Percentiles rank a stretch among this genome's conserved stretches.
These are phyloP conservation scores for Parietaria judaica DNA, from an alignment of 306 rosid genomes.

Conservation along the genomic window DNA sequence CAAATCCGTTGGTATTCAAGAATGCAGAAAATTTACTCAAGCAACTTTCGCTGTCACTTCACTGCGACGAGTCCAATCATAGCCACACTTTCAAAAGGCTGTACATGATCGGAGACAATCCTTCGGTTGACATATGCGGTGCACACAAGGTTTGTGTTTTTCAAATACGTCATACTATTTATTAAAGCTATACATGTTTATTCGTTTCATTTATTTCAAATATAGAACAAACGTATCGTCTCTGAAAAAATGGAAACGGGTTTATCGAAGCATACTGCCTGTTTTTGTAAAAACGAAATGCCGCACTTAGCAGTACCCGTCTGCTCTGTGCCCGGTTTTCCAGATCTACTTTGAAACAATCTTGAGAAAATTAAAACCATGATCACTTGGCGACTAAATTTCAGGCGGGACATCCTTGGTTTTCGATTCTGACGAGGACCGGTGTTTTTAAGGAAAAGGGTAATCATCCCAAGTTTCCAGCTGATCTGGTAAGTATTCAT, in stretches of 20 bases:
- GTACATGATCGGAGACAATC: conserved; percentile 95
- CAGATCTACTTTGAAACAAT: too few species aligned
- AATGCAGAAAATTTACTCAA: conserved; percentile 65
- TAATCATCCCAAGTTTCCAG: conserved; percentile 39
- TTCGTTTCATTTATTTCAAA: too few species aligned
- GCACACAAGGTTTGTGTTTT: conserved; percentile 51
- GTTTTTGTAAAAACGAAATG: too few species aligned
- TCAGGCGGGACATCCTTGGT: conserved; percentile 94
- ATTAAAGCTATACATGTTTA: too few species aligned
- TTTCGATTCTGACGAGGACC: conserved; percentile 85
- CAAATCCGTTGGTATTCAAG: conserved; percentile 70
- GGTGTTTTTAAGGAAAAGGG: conserved; percentile 87
- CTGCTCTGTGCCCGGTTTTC: too few species aligned
- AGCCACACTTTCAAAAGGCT: conserved; percentile 42
- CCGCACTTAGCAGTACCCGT: too few species aligned
- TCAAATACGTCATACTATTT: too few species aligned
- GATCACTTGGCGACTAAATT: conserved; percentile 19
- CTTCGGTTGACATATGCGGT: conserved; percentile 77
- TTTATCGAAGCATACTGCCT: too few species aligned
- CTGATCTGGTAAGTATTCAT: conserved; percentile 17
- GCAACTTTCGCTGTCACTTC: conserved; percentile 29
- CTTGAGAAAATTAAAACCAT: conserved; percentile 7
- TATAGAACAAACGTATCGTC: too few species aligned
- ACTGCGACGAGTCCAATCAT: conserved; percentile 18
- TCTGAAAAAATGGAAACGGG: too few species aligned